Base-by-base conservation (phyloP, 2,329 filamentous ascomycete species). In the Zasmidium citrigriseum region DNA sequence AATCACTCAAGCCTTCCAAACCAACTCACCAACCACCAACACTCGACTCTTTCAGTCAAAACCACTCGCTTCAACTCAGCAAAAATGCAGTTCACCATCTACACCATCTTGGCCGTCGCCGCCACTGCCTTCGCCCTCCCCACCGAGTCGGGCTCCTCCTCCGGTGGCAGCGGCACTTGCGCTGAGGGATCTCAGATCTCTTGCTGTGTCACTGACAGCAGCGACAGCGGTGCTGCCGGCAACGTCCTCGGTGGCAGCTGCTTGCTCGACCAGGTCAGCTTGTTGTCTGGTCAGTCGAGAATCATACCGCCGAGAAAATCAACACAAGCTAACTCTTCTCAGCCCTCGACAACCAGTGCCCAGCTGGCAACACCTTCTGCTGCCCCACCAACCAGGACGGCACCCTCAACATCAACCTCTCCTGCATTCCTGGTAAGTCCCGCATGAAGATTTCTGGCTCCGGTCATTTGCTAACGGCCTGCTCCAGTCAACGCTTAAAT, bases 291-390 rank as follows among this genome's bases (percentile, higher is more conserved):
- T 49, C 34, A n/a, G 14, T n/a, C 34, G 5, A 4, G 16, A 11
- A 10, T 4, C 4, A n/a, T n/a, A 41, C 4, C 16, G 34, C 14
- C 34, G 4, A n/a, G 16, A n/a, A 7, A 9, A 41, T 41, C 34
- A 7, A 41, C n/a, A n/a, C n/a, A n/a, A n/a, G n/a, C 29, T 50
- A 14, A 24, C 22, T 23, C 14, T 48, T 2, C 46, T 16, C 25
- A 54, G 51, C 41, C 27, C 38, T 50, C 11, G 38, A 50, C 25
- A 45, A 24, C 38, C 46, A 56, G 24, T 56, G 53, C 54, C 46
- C 46, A n/a, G 47, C 46, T 44, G 54, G 46, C 46, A 56, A 56
- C 54, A 50, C 54, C 38, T 56, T 56, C 54, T 56, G 54, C 54
- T 56, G 54, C 54, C 54, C 46, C 16, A 51, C 23, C 46, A 56